Evolutionary conservation across 2,329 filamentous ascomycete species (phyloP), one percentile per base, ranked within the genome.

Genomic region (Cercospora sp.): DNA sequence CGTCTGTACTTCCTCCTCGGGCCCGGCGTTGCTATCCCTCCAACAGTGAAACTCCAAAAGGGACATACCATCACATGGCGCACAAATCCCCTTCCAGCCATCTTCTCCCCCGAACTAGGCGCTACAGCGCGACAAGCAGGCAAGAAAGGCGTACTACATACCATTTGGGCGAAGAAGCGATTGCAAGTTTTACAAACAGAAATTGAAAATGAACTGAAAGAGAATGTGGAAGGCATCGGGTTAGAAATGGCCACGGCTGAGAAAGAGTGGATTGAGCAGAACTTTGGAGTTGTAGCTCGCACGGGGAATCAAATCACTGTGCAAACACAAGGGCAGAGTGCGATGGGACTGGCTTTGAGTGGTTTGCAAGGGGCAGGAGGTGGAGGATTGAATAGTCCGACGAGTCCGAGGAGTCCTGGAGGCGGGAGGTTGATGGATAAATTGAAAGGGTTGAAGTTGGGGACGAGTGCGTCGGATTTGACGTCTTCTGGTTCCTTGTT

Each of bases 161-260:
- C 92, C 1, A 88, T 94, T 67, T 97, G 94, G 93, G 94, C 92
- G 18, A 93, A 93, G 83, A 90, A 91, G 78, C 85, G 93, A 51
- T 82, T 97, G 23, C 87, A 88, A 33, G 89, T 91, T 70, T 82
- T 97, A 59, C 88, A 93, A 62, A 84, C 84, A 67, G 93, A 97
- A 82, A 94, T 97, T 73, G 87, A 86, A 9, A 82, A 83, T 7
- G 93, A 97, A 81, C 86, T 90, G 76, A 86, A 85, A 73, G 83
- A 84, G 70, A 97, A 96, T 76, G 85, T 86, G 12, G 93, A 97
- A 80, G 91, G 93, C 20, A 87, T 97, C 18, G 93, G 91, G 1
- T 81, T 96, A 65, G 88, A 92, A 76, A 97, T 97, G 90, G 92
- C 90, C 0, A 78, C 92, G 59, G 88, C 92, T 67, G 93, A 97